Evolutionary conservation across 768 basidiomycete species (phyloP), one percentile per base, ranked within the genome.

Genomic region (Mycena epipterygia): DNA sequence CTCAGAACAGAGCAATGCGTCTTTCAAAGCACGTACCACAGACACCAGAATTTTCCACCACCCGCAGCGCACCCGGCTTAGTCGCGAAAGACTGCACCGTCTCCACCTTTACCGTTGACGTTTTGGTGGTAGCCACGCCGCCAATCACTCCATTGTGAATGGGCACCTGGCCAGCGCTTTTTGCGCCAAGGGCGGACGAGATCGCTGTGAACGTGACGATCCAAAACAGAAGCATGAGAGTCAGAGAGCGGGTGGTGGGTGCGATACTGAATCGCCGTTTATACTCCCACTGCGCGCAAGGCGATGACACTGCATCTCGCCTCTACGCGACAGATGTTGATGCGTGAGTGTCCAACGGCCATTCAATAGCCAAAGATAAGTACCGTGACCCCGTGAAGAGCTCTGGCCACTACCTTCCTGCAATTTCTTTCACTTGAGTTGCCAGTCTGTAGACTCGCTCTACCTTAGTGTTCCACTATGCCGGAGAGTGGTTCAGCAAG

Each of bases 21-120:
- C 6, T 39, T 48, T 21, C 17, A 41, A 42, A 52, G 5, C n/a
- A 68, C 77, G 49, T 71, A 88, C 88, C 88, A 77, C 90, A 91
- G 39, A 91, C 76, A 13, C 89, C 89, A 8, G 89, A 89, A 72
- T 91, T 91, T 73, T 91, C 87, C 2, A 85, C 83, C 17, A 88
- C 82, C 9, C 90, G 86, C 35, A 91, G 83, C 71, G 85, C 81
- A 32, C 88, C 88, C 11, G 88, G 86, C 2, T 80, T 83, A 11
- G 79, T 81, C 13, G 81, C 78, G 17, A 59, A 39, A 19, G 60
- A 42, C 32, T 35, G 42, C 32, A 64, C 25, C 8, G 44, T 37
- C 33, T 48, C 61, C 46, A 37, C 29, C 39, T 56, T 35, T 14
- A 55, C 27, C 37, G 51, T 49, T 30, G 57, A 14, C 27, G 64